Evolutionary conservation across 495 filamentous ascomycete species (phyloP).

Genomic region (Neurospora cerealis): DNA sequence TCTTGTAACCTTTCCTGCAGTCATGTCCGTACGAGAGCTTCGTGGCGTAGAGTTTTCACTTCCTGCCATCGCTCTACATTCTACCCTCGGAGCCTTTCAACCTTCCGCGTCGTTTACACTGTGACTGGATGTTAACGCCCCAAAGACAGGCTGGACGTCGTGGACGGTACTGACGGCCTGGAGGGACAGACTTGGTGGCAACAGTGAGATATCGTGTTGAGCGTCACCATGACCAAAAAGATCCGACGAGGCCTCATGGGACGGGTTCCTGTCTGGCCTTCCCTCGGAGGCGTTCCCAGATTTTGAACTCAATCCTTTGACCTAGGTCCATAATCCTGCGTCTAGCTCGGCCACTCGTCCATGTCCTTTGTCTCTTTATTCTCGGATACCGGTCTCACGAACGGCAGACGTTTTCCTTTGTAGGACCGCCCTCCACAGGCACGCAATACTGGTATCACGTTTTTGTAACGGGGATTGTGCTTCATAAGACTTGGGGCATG

Average conservation of each 20-base stretch:
- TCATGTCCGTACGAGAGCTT: background rate
- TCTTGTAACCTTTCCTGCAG: background rate
- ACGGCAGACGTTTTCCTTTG: background rate
- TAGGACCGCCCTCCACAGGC: background rate
- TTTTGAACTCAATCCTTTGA: background rate
- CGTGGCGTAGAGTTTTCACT: background rate
- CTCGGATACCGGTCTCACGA: background rate
- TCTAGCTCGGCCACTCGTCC: background rate
- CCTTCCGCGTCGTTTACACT: background rate
- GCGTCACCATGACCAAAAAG: background rate
- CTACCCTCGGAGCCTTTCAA: background rate
- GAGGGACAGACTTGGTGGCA: background rate
- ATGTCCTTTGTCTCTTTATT: background rate
- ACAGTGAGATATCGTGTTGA: background rate
- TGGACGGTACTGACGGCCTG: background rate
- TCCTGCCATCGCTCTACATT: background rate
- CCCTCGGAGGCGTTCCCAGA: background rate
- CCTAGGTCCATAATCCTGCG: background rate
- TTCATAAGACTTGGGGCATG: background rate
- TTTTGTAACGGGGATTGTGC: background rate
- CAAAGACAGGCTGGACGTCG: background rate
- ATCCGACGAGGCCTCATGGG: background rate
- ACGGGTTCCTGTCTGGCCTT: background rate
- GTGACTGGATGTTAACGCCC: background rate
- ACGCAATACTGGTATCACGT: background rate